phyloP scores from a whole-genome alignment of 2,329 filamentous ascomycete species.

The Cryphonectria nitschkei region DNA sequence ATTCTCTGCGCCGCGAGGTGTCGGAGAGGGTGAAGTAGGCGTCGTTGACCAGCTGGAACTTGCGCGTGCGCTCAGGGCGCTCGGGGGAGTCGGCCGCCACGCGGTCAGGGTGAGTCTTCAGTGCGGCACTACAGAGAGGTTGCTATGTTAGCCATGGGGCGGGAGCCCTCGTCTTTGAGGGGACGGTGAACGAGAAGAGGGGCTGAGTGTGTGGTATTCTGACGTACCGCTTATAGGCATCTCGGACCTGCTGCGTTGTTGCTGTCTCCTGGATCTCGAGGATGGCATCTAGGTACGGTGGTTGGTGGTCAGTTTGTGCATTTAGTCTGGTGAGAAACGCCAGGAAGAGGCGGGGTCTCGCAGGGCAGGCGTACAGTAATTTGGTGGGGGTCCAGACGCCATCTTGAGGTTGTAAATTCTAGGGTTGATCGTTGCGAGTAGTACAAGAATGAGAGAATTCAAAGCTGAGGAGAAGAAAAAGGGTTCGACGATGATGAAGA shows the following conservation, averaged over 20 bases:
- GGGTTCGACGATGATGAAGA: not conserved
- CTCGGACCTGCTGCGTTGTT: constrained; percentile 80
- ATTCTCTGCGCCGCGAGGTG: constrained; percentile 73
- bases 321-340: constrained; percentile 7
- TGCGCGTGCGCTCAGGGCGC: constrained; percentile 75
- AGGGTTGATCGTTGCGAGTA: not conserved
- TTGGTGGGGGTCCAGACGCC: constrained; percentile 49
- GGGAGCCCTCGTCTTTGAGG: not conserved
- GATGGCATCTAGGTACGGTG: constrained; percentile 63
- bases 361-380: constrained; percentile 55
- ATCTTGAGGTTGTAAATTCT: constrained; percentile 40
- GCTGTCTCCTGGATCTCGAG: constrained; percentile 76
- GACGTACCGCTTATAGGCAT: constrained; percentile 84
- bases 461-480: not conserved
- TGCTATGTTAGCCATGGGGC: not conserved
- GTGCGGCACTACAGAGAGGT: constrained; percentile 68
- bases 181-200: not conserved
- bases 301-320: constrained; percentile 11
- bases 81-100: constrained; percentile 84
- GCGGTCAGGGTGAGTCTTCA: constrained; percentile 93
- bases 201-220: constrained; percentile 39
- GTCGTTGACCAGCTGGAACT: constrained; percentile 50
- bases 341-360: constrained; percentile 11
- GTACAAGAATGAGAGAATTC: not conserved
- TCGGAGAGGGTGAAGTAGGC: constrained; percentile 71